Evolutionary conservation across 305 asterid species (phyloP).

Genomic region (Solanum hybrid): DNA sequence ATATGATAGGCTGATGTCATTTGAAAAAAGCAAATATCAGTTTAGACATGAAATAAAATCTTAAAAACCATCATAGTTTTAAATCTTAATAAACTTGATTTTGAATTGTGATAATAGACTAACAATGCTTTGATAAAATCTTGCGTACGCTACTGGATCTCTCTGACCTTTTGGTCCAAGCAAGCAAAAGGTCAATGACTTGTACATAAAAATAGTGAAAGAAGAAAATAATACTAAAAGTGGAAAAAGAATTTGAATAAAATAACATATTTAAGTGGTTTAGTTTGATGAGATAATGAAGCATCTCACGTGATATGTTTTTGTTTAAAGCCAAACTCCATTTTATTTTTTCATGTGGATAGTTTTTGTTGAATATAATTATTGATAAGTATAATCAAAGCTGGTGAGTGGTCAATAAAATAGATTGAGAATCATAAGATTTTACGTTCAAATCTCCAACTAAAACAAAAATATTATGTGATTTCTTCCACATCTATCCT

Average conservation of each 20-base stretch:
- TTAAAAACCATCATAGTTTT: background rate
- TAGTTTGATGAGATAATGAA: background rate
- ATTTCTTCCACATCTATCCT: background rate
- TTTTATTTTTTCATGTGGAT: background rate
- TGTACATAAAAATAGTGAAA: background rate
- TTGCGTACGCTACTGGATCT: background rate
- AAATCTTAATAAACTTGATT: background rate
- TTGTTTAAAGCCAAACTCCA: background rate
- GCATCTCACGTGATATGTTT: background rate
- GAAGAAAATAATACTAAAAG: background rate
- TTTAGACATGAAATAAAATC: background rate
- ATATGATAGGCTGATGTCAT: background rate
- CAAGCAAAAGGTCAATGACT: background rate
- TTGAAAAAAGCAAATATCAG: background rate
- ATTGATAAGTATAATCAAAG: background rate
- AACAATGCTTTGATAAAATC: background rate
- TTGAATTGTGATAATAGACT: background rate
- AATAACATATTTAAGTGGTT: background rate
- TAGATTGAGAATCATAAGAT: background rate
- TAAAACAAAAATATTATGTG: background rate
- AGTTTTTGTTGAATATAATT: background rate
- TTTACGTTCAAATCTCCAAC: background rate
- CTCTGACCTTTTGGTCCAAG: background rate
- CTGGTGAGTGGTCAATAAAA: background rate
- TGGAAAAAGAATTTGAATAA: background rate